Percentiles rank a stretch among this genome's conserved stretches.
Evolutionary conservation across 2,329 filamentous ascomycete species (phyloP).

Genomic region (Fusarium poae): DNA sequence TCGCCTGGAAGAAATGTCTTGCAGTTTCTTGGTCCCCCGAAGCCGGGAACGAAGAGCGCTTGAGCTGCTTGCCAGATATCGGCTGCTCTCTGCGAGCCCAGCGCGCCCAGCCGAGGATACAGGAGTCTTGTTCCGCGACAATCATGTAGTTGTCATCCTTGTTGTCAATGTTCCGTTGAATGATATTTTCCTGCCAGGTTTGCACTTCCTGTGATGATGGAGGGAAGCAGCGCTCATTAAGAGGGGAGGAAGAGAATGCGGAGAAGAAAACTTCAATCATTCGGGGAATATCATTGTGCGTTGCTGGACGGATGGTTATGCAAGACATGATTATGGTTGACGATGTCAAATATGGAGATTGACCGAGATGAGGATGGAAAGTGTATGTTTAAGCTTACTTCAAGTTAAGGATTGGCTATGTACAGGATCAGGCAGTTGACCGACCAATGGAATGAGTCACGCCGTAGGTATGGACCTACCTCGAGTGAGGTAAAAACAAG

Average conservation of each 20-base stretch:
- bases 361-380: not conserved
- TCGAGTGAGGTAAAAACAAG: not conserved
- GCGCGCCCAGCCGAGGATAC: conserved; percentile 52
- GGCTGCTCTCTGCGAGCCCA: conserved; percentile 52
- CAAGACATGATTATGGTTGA: conserved; percentile 27
- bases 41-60: conserved; percentile 43
- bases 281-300: conserved; percentile 49
- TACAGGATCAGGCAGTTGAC: not conserved
- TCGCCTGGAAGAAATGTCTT: conserved; percentile 57
- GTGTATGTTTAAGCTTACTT: not conserved
- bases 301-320: conserved; percentile 55
- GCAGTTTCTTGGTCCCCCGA: conserved; percentile 52
- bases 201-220: conserved; percentile 44
- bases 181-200: conserved; percentile 35
- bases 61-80: conserved; percentile 41
- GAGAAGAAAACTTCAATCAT: conserved; percentile 50
- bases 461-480: not conserved
- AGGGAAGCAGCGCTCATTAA: conserved; percentile 52
- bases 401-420: not conserved
- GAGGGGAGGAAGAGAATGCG: conserved; percentile 50
- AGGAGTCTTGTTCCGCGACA: conserved; percentile 44
- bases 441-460: conserved; percentile 26
- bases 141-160: conserved; percentile 52
- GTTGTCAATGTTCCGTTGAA: conserved; percentile 42
- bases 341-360: not conserved